These are phyloP conservation scores for Neocucurbitaria cava DNA, from an alignment of 2,329 filamentous ascomycete genomes.

Conservation along the genomic window DNA sequence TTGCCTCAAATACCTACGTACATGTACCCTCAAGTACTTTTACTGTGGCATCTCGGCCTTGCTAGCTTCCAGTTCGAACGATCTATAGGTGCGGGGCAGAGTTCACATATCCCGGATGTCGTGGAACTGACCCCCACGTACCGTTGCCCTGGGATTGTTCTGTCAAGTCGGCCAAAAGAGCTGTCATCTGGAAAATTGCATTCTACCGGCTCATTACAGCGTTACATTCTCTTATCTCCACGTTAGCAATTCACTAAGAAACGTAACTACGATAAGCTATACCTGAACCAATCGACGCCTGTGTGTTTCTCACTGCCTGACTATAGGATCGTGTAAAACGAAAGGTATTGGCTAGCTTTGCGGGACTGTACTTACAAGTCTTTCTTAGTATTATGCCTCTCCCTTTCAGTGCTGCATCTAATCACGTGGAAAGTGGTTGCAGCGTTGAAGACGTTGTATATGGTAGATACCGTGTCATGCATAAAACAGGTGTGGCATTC, in stretches of 20 bases:
- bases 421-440: not conserved
- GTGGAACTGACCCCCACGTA: not conserved
- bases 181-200: not conserved
- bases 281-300: not conserved
- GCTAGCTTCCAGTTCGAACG: not conserved
- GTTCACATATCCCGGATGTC: not conserved
- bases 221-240: not conserved
- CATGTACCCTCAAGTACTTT: not conserved
- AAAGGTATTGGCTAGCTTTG: not conserved
- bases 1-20: not conserved
- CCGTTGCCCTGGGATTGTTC: not conserved
- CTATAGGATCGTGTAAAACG: not conserved
- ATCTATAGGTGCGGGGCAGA: not conserved
- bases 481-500: not conserved
- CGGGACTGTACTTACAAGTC: not conserved
- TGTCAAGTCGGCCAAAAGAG: not conserved
- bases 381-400: not conserved
- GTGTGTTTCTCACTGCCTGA: not conserved
- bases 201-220: not conserved
- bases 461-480: not conserved
- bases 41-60: not conserved
- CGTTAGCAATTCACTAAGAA: not conserved
- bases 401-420: not conserved
- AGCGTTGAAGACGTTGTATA: not conserved
- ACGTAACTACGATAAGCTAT: not conserved